phyloP scores from a whole-genome alignment of 495 filamentous ascomycete genomes.

The Xylaria cubensis region DNA sequence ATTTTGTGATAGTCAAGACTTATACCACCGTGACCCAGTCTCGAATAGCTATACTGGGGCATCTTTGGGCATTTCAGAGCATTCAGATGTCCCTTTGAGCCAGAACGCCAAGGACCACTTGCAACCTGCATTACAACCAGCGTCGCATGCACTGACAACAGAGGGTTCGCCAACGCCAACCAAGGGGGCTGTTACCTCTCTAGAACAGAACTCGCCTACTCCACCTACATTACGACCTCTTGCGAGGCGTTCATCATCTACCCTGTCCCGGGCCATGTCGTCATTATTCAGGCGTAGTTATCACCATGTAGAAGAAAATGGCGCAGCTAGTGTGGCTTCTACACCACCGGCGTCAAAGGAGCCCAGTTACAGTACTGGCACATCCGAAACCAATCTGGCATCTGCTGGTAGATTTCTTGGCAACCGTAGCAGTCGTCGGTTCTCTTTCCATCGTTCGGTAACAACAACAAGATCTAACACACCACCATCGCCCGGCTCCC shows the following conservation, averaged over 20 bases:
- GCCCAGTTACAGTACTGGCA: conserved; percentile 30
- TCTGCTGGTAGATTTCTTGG: conserved; percentile 31
- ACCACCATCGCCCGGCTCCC: conserved; percentile 58
- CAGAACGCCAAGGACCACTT: conserved; percentile 32
- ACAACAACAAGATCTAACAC: conserved; percentile 59
- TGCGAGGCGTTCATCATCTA: conserved; percentile 35
- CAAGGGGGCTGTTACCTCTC: neutral
- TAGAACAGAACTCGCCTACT: conserved; percentile 29
- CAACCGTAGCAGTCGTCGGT: conserved; percentile 43
- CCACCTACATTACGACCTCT: conserved; percentile 20
- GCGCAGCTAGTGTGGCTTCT: conserved; percentile 1
- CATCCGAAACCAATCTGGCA: conserved; percentile 34
- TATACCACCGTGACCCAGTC: conserved; percentile 45
- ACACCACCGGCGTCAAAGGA: conserved; percentile 33
- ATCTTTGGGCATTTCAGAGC: conserved; percentile 32
- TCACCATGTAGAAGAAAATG: conserved; percentile 33
- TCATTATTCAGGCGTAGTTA: conserved; percentile 38
- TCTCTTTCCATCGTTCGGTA: conserved; percentile 55
- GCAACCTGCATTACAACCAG: conserved; percentile 26
- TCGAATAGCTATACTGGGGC: conserved; percentile 34
- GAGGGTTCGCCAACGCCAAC: conserved; percentile 42
- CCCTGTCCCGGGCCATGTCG: conserved; percentile 37
- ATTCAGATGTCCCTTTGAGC: conserved; percentile 35
- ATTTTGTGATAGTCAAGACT: conserved; percentile 49
- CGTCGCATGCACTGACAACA: conserved; percentile 32